phyloP scores from a whole-genome alignment of 1,284 basidiomycete species.

The Sporisorium graminicola region DNA sequence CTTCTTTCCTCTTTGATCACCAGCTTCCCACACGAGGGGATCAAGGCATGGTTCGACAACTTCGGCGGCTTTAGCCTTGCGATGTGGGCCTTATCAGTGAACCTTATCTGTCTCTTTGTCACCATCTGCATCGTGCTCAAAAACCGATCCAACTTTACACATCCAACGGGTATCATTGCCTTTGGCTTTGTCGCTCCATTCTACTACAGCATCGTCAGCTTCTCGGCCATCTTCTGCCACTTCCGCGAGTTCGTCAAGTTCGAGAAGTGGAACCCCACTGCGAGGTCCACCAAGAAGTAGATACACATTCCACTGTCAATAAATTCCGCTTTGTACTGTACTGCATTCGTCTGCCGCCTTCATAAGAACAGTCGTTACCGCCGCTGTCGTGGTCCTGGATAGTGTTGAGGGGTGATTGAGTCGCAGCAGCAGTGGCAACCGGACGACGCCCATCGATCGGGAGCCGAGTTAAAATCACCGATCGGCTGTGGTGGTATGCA shows the following conservation, averaged over 20 bases:
- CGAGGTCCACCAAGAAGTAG: conserved; percentile 41
- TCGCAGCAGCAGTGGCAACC: neutral
- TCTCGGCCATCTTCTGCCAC: conserved; percentile 61
- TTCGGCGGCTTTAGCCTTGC: conserved; percentile 53
- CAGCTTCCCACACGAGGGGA: conserved; percentile 35
- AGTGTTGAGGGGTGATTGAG: neutral
- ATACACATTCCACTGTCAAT: neutral
- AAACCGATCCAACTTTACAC: conserved; percentile 59
- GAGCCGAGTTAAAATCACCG: too few species aligned
- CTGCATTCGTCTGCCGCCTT: neutral
- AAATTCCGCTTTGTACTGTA: neutral
- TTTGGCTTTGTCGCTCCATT: conserved; percentile 52
- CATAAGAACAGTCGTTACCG: neutral
- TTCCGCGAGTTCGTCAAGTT: conserved; percentile 61
- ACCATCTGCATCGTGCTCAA: conserved; percentile 55
- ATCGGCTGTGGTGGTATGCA: too few species aligned
- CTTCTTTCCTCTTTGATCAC: conserved; percentile 42
- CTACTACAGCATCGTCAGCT: conserved; percentile 57
- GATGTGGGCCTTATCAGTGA: conserved; percentile 54
- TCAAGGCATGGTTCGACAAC: conserved; percentile 44
- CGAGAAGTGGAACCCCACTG: conserved; percentile 57
- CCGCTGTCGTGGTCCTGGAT: neutral
- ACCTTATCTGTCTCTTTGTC: conserved; percentile 54
- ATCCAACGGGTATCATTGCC: conserved; percentile 45
- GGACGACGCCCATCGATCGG: too few species aligned